phyloP scores from a whole-genome alignment of 805 yeast species.

The Candida caryicola region DNA sequence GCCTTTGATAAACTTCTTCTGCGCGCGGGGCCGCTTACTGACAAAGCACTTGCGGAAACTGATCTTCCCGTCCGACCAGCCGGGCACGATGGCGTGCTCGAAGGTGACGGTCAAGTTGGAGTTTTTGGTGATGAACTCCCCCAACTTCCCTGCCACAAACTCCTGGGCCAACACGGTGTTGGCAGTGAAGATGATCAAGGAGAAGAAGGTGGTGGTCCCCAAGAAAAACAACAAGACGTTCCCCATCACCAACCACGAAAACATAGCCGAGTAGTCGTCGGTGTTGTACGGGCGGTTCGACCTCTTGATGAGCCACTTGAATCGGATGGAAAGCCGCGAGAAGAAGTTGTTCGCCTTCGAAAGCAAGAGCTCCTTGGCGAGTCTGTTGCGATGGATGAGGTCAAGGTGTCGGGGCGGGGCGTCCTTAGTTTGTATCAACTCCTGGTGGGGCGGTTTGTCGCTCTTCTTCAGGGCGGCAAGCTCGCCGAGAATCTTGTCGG shows the following conservation, averaged over 20 bases:
- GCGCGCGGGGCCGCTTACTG: conserved; percentile 71
- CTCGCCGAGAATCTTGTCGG: no score
- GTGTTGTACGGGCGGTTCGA: conserved; percentile 82
- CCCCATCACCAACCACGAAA: conserved; percentile 90
- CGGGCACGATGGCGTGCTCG: conserved; percentile 92
- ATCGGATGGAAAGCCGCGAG: conserved; percentile 30
- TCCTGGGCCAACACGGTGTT: conserved; percentile 90
- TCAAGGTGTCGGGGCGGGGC: conserved; percentile 5
- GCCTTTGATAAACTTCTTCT: conserved; percentile 59
- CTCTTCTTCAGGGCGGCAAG: neutral
- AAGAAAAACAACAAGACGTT: conserved; percentile 74
- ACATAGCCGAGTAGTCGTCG: conserved; percentile 88
- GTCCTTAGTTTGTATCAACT: neutral
- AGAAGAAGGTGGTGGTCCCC: conserved; percentile 91
- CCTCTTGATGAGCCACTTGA: conserved; percentile 73
- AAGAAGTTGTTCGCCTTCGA: conserved; percentile 28
- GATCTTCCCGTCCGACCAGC: conserved; percentile 86
- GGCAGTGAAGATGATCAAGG: conserved; percentile 69
- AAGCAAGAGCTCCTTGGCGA: conserved; percentile 23
- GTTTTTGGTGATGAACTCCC: conserved; percentile 79
- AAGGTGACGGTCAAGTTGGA: conserved; percentile 81
- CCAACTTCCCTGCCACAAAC: conserved; percentile 74
- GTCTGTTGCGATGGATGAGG: conserved; percentile 9
- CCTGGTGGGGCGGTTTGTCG: neutral
- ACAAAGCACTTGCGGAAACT: conserved; percentile 82